phyloP scores from a whole-genome alignment of 2,329 filamentous ascomycete species.

The Elsinoe perseae region DNA sequence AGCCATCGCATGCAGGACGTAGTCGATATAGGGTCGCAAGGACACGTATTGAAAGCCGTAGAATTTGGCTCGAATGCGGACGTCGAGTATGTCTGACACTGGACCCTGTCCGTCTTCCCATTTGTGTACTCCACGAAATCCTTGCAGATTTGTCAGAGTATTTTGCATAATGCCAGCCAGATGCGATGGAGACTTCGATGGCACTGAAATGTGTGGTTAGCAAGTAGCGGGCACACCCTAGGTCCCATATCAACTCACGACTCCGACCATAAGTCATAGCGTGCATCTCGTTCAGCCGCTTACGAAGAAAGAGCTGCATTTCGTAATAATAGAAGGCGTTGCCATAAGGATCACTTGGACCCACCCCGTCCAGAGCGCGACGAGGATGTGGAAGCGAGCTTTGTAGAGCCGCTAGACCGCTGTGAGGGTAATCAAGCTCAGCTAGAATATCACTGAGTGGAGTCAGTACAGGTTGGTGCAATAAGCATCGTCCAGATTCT shows the following conservation, averaged over 20 bases:
- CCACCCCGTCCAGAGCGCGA: constrained; percentile 38
- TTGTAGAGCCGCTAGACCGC: constrained; percentile 52
- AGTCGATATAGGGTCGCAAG: constrained; percentile 66
- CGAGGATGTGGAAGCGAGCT: constrained; percentile 60
- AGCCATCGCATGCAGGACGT: constrained; percentile 47
- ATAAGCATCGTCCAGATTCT: constrained; percentile 19
- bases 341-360: not conserved
- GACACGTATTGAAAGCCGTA: constrained; percentile 89
- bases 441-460: constrained; percentile 71
- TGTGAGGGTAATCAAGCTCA: constrained; percentile 53
- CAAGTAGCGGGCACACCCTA: not conserved
- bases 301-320: constrained; percentile 54
- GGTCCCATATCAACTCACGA: constrained; percentile 25
- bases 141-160: constrained; percentile 36
- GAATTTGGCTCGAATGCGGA: constrained; percentile 84
- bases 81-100: constrained; percentile 67
- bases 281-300: constrained; percentile 49
- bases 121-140: constrained; percentile 48
- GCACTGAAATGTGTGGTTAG: not conserved
- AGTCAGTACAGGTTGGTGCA: not conserved
- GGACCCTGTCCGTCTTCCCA: constrained; percentile 64
- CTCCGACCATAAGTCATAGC: constrained; percentile 45
- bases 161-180: constrained; percentile 25
- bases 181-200: not conserved
- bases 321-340: constrained; percentile 48